Base-by-base conservation (phyloP, 768 basidiomycete genomes). In the Psilocybe cyanescens region DNA sequence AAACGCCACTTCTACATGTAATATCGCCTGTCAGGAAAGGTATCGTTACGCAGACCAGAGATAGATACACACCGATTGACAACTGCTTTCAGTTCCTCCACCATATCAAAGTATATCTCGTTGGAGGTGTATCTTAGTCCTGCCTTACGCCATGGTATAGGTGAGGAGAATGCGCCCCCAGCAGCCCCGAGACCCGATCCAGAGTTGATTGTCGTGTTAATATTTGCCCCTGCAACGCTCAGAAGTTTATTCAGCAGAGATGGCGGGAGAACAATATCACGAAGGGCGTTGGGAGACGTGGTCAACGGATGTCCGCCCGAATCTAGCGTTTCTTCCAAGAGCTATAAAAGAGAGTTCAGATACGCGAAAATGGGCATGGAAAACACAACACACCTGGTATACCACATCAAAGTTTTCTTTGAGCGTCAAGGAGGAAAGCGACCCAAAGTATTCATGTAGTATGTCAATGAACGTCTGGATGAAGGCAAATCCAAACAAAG, bases 351-450 rank as follows among this genome's bases (percentile, higher is more conserved):
- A 33, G 31, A 58, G 39, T 58, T 44, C 52, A 48, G 58, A 56
- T 45, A 64, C 33, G 58, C 58, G 58, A 39, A 48, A 19, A 52
- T 9, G 58, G 28, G 4, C 31, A 39, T 19, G 28, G 3, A 37
- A 63, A 9, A 39, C 6, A 8, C n/a, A 24, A 47, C 83, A 28
- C 64, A 92, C 94, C 81, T 97, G 95, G 70, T 98, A 97, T 6
- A 97, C 95, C 28, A 94, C 86, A 69, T 98, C 96, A 73, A 97
- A 97, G 73, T 97, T 93, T 62, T 97, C 95, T 67, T 88, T 92
- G 65, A 98, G 76, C 2, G 86, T 88, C 4, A 85, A 83, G 28
- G 91, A 86, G 33, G 90, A 92, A 24, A 96, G 80, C n/a, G 86
- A 84, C 24, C 93, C 95, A 65, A 97, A 88, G 71, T 98, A 98